phyloP scores from a whole-genome alignment of 345 rosid species.

The Syzygium jambos region DNA sequence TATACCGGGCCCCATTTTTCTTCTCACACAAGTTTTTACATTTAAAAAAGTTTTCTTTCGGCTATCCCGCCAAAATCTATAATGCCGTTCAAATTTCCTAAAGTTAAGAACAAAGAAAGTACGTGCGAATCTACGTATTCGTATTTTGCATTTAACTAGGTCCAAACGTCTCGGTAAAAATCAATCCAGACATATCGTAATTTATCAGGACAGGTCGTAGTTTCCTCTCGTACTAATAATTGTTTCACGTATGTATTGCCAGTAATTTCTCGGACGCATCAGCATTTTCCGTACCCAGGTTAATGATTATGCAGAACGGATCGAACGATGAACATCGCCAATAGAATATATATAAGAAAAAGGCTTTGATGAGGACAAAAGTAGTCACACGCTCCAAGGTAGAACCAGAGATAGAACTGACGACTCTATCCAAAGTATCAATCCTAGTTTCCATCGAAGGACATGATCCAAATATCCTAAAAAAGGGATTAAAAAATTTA shows the following conservation, averaged over 20 bases:
- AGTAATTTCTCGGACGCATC: neutral
- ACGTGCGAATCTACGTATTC: neutral
- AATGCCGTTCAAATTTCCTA: neutral
- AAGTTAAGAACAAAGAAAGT: neutral
- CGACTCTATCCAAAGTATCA: neutral
- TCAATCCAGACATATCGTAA: neutral
- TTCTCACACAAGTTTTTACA: too few relatives aligned
- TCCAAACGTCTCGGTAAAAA: neutral
- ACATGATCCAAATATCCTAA: neutral
- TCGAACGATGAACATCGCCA: too few relatives aligned
- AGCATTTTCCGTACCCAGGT: neutral
- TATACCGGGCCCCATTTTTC: too few relatives aligned
- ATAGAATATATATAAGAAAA: neutral
- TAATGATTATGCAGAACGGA: too few relatives aligned
- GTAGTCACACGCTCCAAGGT: neutral
- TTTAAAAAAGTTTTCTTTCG: too few relatives aligned
- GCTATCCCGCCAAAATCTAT: neutral
- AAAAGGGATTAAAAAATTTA: neutral
- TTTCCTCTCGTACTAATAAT: neutral
- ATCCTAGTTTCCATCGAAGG: neutral
- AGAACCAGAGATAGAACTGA: neutral
- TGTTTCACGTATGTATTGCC: neutral
- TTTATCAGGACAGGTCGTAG: fast-evolving
- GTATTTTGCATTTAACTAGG: neutral
- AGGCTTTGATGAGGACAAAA: neutral